Conservation (phyloP, 2,329 filamentous ascomycete species). For the Penicillium sclerotiorum region DNA sequence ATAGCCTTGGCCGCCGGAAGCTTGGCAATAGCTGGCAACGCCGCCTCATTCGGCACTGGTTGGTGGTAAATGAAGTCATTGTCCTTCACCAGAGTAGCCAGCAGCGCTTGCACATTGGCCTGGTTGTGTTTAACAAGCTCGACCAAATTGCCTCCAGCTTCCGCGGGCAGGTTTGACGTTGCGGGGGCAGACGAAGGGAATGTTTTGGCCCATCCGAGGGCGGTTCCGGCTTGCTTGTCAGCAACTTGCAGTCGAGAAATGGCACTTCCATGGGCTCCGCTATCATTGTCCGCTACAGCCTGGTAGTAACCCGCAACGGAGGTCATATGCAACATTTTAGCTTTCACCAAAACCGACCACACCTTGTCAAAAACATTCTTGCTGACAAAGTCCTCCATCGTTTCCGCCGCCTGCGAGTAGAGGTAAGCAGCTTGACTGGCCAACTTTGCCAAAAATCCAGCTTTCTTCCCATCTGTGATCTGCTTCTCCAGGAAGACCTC, state of each 20-base stretch:
- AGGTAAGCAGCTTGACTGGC: conserved; percentile 87
- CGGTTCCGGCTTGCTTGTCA: conserved; percentile 76
- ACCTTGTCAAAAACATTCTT: conserved; percentile 93
- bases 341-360: conserved; percentile 73
- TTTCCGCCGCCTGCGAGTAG: conserved; percentile 85
- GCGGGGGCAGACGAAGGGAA: conserved; percentile 80
- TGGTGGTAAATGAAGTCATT: conserved; percentile 99
- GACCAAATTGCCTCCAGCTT: conserved; percentile 72
- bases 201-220: conserved; percentile 71
- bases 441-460: conserved; percentile 86
- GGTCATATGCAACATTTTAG: conserved; percentile 79
- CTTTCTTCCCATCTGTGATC: conserved; percentile 87
- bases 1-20: conserved; percentile 95
- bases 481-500: conserved; percentile 98
- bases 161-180: conserved; percentile 79
- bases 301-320: conserved; percentile 94
- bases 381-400: conserved; percentile 87
- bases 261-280: conserved; percentile 80
- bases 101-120: conserved; percentile 76
- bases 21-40: conserved; percentile 79
- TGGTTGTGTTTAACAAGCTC: conserved; percentile 84
- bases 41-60: conserved; percentile 81
- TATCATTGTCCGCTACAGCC: conserved; percentile 85
- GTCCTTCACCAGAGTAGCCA: conserved; percentile 78
- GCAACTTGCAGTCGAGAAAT: conserved; percentile 82